These are phyloP conservation scores for Amanita muscaria DNA, from an alignment of 768 basidiomycete species.

Conservation along the genomic window DNA sequence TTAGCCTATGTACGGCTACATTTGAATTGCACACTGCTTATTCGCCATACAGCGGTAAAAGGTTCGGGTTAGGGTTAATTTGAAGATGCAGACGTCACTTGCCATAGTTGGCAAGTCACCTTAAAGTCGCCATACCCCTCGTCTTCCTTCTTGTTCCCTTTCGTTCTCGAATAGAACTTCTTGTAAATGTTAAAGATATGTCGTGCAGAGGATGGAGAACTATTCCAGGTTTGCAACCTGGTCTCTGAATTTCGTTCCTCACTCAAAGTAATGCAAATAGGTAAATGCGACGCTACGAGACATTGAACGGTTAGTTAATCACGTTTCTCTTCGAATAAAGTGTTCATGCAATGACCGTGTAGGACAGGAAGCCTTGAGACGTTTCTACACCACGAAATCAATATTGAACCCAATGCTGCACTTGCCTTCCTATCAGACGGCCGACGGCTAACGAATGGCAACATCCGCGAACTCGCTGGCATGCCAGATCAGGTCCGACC, in stretches of 20 bases:
- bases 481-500: conserved; percentile 72
- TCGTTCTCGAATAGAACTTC: background rate
- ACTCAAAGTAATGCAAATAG: conserved; percentile 19
- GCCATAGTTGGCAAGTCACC: conserved; percentile 6
- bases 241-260: background rate
- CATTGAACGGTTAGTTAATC: conserved; percentile 53
- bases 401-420: conserved; percentile 58
- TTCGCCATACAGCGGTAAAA: too few species aligned
- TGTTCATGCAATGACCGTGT: conserved; percentile 6
- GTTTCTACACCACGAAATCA: conserved; percentile 65
- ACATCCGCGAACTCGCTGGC: conserved; percentile 69
- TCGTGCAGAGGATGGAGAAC: conserved; percentile 55
- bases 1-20: too few species aligned
- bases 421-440: conserved; percentile 79
- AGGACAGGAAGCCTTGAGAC: conserved; percentile 63
- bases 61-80: conserved; percentile 7
- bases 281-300: conserved; percentile 65
- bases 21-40: too few species aligned
- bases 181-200: conserved; percentile 52
- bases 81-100: background rate
- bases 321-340: background rate
- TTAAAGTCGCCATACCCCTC: background rate
- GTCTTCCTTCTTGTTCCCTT: conserved; percentile 4
- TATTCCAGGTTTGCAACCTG: conserved; percentile 39
- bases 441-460: conserved; percentile 57